Evolutionary conservation across 352 stramenopile species (phyloP).

Genomic region (Pythium brachiatum): DNA sequence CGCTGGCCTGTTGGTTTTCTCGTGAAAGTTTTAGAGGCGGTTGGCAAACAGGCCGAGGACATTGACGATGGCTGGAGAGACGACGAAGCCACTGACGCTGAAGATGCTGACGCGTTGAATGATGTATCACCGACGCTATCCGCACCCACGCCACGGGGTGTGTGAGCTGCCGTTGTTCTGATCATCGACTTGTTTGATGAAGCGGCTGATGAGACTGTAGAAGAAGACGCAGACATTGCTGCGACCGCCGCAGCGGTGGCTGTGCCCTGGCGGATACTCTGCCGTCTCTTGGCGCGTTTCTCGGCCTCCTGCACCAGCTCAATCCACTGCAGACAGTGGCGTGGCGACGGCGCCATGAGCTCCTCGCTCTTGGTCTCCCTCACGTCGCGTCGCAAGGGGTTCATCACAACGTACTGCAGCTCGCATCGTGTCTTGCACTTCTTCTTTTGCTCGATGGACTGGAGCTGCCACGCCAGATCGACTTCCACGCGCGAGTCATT

Average conservation of each 20-base stretch:
- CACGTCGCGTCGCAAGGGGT: conserved; percentile 2
- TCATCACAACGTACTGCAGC: conserved; percentile 37
- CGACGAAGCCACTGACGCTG: conserved; percentile 2
- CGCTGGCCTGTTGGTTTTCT: neutral
- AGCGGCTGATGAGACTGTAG: neutral
- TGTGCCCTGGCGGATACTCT: conserved; percentile 31
- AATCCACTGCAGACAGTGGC: conserved; percentile 66
- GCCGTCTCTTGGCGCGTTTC: conserved; percentile 33
- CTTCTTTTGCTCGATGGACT: conserved; percentile 41
- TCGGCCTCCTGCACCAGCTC: conserved; percentile 39
- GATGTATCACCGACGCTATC: too few species aligned
- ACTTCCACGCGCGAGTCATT: conserved; percentile 26
- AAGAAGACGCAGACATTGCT: conserved; percentile 8
- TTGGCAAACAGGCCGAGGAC: neutral
- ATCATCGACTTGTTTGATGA: conserved; percentile 1
- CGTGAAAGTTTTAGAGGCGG: neutral
- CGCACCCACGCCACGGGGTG: neutral
- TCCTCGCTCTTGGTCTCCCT: conserved; percentile 36
- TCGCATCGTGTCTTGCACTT: conserved; percentile 65
- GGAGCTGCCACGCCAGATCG: conserved; percentile 43
- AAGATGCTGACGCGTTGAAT: conserved; percentile 16
- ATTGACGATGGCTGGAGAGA: conserved; percentile 3
- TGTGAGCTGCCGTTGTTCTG: neutral
- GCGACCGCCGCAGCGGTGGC: conserved; percentile 15
- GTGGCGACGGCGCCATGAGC: conserved; percentile 68